phyloP scores from a whole-genome alignment of 495 filamentous ascomycete genomes.

The Xeromyces bisporus region DNA sequence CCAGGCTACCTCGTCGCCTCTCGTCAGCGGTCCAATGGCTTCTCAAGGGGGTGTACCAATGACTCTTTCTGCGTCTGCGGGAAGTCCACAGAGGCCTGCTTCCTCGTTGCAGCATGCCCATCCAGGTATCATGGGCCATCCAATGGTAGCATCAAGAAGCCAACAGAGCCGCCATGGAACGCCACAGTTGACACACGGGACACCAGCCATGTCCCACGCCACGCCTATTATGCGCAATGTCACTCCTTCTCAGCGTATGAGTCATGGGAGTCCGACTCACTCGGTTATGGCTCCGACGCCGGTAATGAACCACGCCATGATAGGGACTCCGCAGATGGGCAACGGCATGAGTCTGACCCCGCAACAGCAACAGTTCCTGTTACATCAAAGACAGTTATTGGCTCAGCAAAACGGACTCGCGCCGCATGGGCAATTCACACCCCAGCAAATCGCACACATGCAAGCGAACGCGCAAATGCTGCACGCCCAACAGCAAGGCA shows the following conservation, averaged over 20 bases:
- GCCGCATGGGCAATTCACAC: constrained; percentile 23
- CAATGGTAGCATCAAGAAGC: constrained; percentile 62
- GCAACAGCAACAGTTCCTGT: constrained; percentile 27
- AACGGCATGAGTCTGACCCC: constrained; percentile 22
- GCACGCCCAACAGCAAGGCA: constrained; percentile 20
- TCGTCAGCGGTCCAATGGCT: constrained; percentile 39
- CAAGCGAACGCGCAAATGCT: constrained; percentile 26
- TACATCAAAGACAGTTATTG: constrained; percentile 30
- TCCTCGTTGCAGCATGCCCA: constrained; percentile 61
- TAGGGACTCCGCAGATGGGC: constrained; percentile 26
- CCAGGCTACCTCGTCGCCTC: constrained; percentile 58
- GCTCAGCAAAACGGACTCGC: constrained; percentile 27
- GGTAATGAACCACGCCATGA: constrained; percentile 37
- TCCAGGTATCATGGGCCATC: constrained; percentile 46
- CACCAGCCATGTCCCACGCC: constrained; percentile 58
- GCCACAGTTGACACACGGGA: constrained; percentile 62
- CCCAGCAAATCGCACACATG: constrained; percentile 29
- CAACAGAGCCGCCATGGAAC: constrained; percentile 68
- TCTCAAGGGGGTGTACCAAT: constrained; percentile 48
- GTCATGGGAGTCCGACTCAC: constrained; percentile 50
- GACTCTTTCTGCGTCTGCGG: constrained; percentile 64
- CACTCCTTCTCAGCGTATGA: constrained; percentile 55
- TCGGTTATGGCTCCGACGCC: constrained; percentile 41
- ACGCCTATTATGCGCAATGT: constrained; percentile 54
- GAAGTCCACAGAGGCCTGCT: constrained; percentile 56